These are phyloP conservation scores for Pleurozium schreberi DNA, from an alignment of 225 moss, liverwort and hornwort genomes.

Conservation along the genomic window DNA sequence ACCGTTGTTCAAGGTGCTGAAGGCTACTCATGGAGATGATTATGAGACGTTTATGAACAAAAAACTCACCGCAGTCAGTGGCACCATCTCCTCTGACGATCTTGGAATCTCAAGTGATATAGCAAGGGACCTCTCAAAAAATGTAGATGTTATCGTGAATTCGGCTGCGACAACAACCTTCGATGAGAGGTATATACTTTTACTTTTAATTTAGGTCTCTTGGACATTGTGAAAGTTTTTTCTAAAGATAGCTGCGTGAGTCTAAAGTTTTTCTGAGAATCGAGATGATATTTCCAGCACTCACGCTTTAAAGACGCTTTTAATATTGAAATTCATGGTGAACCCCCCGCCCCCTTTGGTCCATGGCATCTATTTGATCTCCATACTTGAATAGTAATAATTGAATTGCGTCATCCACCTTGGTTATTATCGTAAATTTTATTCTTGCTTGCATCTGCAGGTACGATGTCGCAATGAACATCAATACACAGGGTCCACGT, in stretches of 20 bases:
- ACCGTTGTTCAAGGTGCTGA: conserved; percentile 47
- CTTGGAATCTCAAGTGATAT: conserved; percentile 32
- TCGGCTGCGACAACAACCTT: conserved; percentile 77
- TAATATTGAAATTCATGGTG: neutral
- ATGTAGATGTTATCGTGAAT: conserved; percentile 58
- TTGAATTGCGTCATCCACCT: neutral
- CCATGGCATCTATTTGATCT: neutral
- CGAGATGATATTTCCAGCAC: neutral
- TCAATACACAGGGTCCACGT: conserved; percentile 51
- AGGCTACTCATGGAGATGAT: conserved; percentile 34
- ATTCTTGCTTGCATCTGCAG: conserved; percentile 3
- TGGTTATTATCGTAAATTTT: neutral
- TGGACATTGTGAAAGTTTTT: neutral
- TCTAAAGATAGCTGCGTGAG: neutral
- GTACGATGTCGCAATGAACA: conserved; percentile 36
- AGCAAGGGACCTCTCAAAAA: conserved; percentile 19
- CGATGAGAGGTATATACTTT: conserved; percentile 47
- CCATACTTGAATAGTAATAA: neutral
- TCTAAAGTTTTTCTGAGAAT: neutral
- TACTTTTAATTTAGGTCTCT: neutral
- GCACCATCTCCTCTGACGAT: conserved; percentile 50
- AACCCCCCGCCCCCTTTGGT: neutral
- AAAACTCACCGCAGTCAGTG: conserved; percentile 57
- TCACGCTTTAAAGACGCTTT: neutral
- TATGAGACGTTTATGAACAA: conserved; percentile 46